Conservation (phyloP, 345 rosid species). For the Abelmoschus esculentus region DNA sequence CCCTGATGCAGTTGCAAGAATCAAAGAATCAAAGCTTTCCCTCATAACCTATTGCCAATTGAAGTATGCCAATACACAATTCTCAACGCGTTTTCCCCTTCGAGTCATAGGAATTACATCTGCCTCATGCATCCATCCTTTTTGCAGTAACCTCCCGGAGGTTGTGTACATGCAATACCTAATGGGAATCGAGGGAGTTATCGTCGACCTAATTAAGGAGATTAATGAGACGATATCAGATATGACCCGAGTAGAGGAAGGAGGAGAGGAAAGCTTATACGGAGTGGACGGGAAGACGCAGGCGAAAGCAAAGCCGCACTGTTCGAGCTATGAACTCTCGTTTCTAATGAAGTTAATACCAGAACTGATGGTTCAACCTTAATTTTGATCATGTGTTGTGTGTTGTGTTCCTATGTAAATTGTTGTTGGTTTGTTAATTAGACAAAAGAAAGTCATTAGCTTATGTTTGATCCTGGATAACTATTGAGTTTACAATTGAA, state of each 20-base stretch:
- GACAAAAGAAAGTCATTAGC: no score
- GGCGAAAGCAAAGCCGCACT: constrained; percentile 22
- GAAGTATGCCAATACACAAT: constrained; percentile 30
- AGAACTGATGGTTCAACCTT: constrained; percentile 17
- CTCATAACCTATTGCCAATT: constrained; percentile 57
- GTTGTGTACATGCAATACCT: constrained; percentile 46
- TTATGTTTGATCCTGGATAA: no score
- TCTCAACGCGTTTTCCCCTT: neutral
- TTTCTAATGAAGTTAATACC: constrained; percentile 38
- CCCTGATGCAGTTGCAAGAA: constrained; percentile 30
- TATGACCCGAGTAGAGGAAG: constrained; percentile 13
- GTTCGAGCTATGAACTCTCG: constrained; percentile 37
- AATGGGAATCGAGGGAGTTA: constrained; percentile 66
- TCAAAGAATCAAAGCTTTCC: constrained; percentile 49
- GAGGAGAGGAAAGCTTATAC: constrained; percentile 7
- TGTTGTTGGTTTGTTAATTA: no score
- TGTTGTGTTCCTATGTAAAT: no score
- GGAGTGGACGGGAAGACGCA: constrained; percentile 9
- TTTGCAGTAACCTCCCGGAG: constrained; percentile 51
- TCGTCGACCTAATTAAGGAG: constrained; percentile 48
- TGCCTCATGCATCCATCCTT: neutral
- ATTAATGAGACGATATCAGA: constrained; percentile 40
- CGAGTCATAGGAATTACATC: neutral
- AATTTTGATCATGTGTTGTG: neutral
- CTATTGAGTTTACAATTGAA: no score